Percentiles rank a stretch among this genome's conserved stretches.
Conservation (phyloP, 495 filamentous ascomycete genomes). For the Aspergillus sparsus region DNA sequence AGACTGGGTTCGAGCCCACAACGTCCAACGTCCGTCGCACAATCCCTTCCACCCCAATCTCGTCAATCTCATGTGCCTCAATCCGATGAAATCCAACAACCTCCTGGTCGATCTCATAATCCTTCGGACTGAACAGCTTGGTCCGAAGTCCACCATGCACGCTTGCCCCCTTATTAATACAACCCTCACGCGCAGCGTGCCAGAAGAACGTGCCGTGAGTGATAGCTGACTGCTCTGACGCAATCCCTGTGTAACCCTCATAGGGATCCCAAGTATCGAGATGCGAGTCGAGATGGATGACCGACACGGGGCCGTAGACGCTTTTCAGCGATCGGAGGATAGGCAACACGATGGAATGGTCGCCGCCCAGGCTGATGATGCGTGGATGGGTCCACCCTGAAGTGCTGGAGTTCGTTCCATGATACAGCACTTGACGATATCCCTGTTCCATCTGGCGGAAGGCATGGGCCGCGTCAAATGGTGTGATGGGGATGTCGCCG, state of each 20-base stretch:
- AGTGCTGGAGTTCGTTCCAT: slow-evolving; percentile 25
- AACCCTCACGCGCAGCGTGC: slow-evolving; percentile 29
- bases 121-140: slow-evolving; percentile 25
- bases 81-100: slow-evolving; percentile 27
- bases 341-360: slow-evolving; percentile 63
- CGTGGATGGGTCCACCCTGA: slow-evolving; percentile 27
- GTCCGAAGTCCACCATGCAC: slow-evolving; percentile 32
- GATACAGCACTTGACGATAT: slow-evolving; percentile 32
- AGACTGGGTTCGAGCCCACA: slow-evolving; percentile 27
- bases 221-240: slow-evolving; percentile 30
- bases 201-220: slow-evolving; percentile 40
- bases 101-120: slow-evolving; percentile 30
- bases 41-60: slow-evolving; percentile 29
- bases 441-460: slow-evolving; percentile 62
- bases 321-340: slow-evolving; percentile 57
- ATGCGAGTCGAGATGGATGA: slow-evolving; percentile 64
- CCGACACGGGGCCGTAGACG: slow-evolving; percentile 54
- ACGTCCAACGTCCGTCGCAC: slow-evolving; percentile 18
- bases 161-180: slow-evolving; percentile 27
- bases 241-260: slow-evolving; percentile 28
- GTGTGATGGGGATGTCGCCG: slow-evolving; percentile 62
- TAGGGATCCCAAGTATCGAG: slow-evolving; percentile 57
- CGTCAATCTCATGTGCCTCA: slow-evolving; percentile 31
- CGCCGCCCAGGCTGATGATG: slow-evolving; percentile 61
- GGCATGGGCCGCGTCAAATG: slow-evolving; percentile 58